Percentiles rank a stretch among this genome's conserved stretches.
phyloP scores from a whole-genome alignment of 352 stramenopile genomes.

The Globisporangium apiculatum region DNA sequence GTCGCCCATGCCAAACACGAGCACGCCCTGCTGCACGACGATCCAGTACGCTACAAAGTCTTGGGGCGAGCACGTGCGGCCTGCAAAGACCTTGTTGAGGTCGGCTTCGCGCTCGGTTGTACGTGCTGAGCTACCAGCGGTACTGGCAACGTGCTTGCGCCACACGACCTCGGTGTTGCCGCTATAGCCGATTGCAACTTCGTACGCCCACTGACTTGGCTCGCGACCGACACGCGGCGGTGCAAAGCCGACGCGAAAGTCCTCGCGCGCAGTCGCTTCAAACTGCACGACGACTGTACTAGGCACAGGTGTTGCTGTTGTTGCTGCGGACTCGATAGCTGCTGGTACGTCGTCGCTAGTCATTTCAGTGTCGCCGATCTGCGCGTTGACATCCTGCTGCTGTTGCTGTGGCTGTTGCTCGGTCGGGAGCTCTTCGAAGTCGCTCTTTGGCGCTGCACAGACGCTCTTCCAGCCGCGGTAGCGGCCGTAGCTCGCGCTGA shows the following conservation, averaged over 20 bases:
- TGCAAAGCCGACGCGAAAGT: slow-evolving; percentile 64
- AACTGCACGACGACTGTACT: slow-evolving; percentile 56
- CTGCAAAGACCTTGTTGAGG: slow-evolving; percentile 51
- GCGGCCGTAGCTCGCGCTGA: slow-evolving; percentile 45
- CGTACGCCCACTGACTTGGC: slow-evolving; percentile 43
- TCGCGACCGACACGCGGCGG: slow-evolving; percentile 11
- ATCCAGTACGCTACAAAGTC: slow-evolving; percentile 73
- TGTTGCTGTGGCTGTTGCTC: not conserved
- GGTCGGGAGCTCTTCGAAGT: slow-evolving; percentile 9
- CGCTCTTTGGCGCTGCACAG: slow-evolving; percentile 7
- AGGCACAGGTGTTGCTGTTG: slow-evolving; percentile 10
- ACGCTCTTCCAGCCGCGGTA: slow-evolving; percentile 42
- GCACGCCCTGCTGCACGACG: slow-evolving; percentile 30
- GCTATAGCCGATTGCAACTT: slow-evolving; percentile 56
- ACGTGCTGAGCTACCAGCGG: not conserved
- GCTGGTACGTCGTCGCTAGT: not conserved
- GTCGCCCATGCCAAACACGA: slow-evolving; percentile 45
- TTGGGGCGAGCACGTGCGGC: slow-evolving; percentile 49
- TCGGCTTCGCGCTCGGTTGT: slow-evolving; percentile 37
- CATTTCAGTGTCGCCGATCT: not conserved
- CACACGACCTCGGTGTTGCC: slow-evolving; percentile 73
- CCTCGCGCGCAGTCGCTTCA: slow-evolving; percentile 52
- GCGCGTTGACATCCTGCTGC: too few relatives aligned
- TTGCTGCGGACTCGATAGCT: not conserved
- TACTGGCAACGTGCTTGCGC: slow-evolving; percentile 31